Evolutionary conservation across 257 asterid species (phyloP).

Genomic region (Datura wrightii): DNA sequence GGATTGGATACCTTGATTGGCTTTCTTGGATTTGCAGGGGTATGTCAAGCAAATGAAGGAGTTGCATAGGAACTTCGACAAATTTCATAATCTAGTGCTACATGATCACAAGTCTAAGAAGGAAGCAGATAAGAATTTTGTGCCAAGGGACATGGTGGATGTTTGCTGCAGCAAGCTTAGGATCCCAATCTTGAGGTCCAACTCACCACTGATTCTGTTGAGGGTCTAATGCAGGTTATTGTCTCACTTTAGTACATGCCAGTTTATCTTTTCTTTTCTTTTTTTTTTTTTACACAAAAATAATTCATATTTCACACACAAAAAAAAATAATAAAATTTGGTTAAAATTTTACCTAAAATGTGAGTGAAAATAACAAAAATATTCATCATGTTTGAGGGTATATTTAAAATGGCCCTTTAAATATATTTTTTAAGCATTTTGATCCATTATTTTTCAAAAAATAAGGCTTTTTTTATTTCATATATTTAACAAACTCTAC

Average conservation of each 20-base stretch:
- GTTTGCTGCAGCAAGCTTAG: conserved; percentile 41
- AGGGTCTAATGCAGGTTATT: conserved; percentile 49
- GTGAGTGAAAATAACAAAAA: too few relatives aligned
- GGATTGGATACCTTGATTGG: conserved; percentile 61
- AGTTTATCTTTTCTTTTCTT: background rate
- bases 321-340: too few relatives aligned
- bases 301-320: too few relatives aligned
- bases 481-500: too few relatives aligned
- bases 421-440: too few relatives aligned
- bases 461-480: too few relatives aligned
- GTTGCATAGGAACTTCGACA: conserved; percentile 40
- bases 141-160: conserved; percentile 40
- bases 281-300: background rate
- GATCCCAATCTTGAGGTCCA: conserved; percentile 46
- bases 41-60: conserved; percentile 52
- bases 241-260: too few relatives aligned
- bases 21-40: conserved; percentile 50
- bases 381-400: too few relatives aligned
- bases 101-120: conserved; percentile 45
- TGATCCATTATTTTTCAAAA: too few relatives aligned
- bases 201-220: conserved; percentile 43
- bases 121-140: background rate
- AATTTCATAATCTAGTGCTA: conserved; percentile 42
- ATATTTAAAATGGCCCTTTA: too few relatives aligned
- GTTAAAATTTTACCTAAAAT: too few relatives aligned